Evolutionary conservation across 2,329 filamentous ascomycete genomes (phyloP), one percentile per base, ranked within the genome.

Genomic region (Cercospora zeina): DNA sequence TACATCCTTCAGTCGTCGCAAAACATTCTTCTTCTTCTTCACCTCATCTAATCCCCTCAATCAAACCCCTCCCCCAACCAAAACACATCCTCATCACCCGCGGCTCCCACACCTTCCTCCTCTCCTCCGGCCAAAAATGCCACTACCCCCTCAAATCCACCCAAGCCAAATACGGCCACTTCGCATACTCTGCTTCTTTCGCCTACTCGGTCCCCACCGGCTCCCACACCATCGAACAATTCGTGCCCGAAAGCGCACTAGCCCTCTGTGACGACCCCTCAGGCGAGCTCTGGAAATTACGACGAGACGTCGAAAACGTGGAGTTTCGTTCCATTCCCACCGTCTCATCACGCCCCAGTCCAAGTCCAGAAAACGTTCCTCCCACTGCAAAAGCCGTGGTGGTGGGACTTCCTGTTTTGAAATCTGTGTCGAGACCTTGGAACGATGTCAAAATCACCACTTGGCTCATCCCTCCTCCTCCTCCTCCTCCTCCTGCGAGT

Each of bases 131-230:
- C 1, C 89, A 93, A 73, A 87, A 87, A n/a, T 93, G 89, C 75
- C 87, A 89, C 74, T 93, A 93, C 72, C 87, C 89, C 0, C 87
- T 93, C 80, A 90, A 90, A 75, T 89, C 88, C 58, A 90, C 89
- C 0, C 89, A 93, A 73, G 88, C 89, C 64, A 93, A 93, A 71
- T 93, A 93, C 74, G 89, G 89, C 51, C 84, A 85, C 63, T 92
- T 93, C 72, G 89, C 89, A 5, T 93, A 93, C 76, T 89, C 86
- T 70, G 87, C 87, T 57, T 84, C 87, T 0, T 93, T 90, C 73
- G 89, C 82, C 19, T 93, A 92, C 77, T 90, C 87, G 0, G 89
- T 92, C 0, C 89, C 89, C 0, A 89, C 89, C 0, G 89, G 90
- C 0, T 82, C 86, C 16, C 90, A 91, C 74, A 87, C 87, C 0